Base-by-base conservation (phyloP, 164 flowering plant genomes). In the Nymphaea thermarum region DNA sequence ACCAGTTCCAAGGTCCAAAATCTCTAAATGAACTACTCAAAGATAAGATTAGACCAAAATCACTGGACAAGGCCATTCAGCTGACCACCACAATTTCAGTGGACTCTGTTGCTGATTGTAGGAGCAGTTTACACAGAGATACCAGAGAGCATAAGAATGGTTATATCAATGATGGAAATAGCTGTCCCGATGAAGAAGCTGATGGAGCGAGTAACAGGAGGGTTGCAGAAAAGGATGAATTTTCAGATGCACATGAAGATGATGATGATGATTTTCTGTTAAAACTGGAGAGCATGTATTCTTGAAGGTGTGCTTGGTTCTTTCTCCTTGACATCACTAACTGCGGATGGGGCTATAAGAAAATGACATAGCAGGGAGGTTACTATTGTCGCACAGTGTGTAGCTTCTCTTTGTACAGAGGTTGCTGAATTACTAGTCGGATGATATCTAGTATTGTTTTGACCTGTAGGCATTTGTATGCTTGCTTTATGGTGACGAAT, bases 1-100 rank as follows among this genome's bases (percentile, higher is more conserved):
- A 64, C 42, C 77, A 75, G 65, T 85, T 87, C 66, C 72, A 80
- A 73, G 88, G 85, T 47, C 90, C 87, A 4, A 87, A 82, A 73
- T 81, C 86, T 44, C 70, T 83, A 63, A 80, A 77, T 67, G 88
- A 82, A 73, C 79, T 87, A 42, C 81, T 84, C 36, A 73, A 79
- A 70, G 80, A 75, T 25, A 87, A 83, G 69, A 66, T 63, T 47
- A 83, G 44, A 70, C 6, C 43, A 42, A 68, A 51, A 60, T 63
- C 72, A 7, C 66, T 45, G 43, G 55, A 42, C 42, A 73, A 79
- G 14, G 36, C 36, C 36, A 25, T 25, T 25, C 36, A 25, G 36
- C 36, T 25, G 36, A 25, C 36, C 72, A 45, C 65, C 42, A 53
- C 60, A 44, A 25, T 25, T 25, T 25, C 36, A 25, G 36, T 25